Evolutionary conservation across 768 basidiomycete species (phyloP), one percentile per base, ranked within the genome.

Genomic region (Pulveroboletus frians): DNA sequence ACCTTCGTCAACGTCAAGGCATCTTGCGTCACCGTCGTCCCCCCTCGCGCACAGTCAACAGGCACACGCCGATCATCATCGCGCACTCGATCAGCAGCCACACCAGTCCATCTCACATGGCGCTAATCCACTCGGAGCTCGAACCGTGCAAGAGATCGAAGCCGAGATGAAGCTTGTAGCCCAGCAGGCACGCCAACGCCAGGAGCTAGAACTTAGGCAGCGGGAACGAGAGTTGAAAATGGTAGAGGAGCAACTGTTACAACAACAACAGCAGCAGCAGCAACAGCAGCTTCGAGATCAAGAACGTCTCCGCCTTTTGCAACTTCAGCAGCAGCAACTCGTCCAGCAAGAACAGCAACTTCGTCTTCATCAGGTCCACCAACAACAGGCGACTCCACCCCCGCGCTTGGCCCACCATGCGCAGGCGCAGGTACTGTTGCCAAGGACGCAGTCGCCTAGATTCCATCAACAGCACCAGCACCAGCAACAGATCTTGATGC

Each of bases 71-170:
- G 71, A 53, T 63, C 72, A 52, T 52, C 68, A 55, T 60, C 69
- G 40, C 51, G 44, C 43, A 48, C 66, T 39, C 63, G 72, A 61
- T 76, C 78, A 52, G 43, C 76, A 52, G 3, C 29, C 45, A 39
- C 75, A 73, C 17, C 71, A 68, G 49, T 53, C 62, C 7, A 58
- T 62, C 47, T 63, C 70, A 14, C 72, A 67, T 50, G 69, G 63
- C 39, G 23, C 57, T 29, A 58, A 55, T 46, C 72, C 72, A 36
- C 61, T 59, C 5, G 74, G 74, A 31, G 73, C 75, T 9, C 80
- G 81, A 17, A 90, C 88, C 0, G 63, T 92, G 23, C 83, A 88
- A 55, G 90, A 92, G 55, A 84, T 92, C 50, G 90, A 92, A 60
- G 79, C 82, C 3, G 90, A 92, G 66, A 88, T 91, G 86, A 75